Evolutionary conservation across 495 filamentous ascomycete species (phyloP).

Genomic region (Aspergillus bertholletiae): DNA sequence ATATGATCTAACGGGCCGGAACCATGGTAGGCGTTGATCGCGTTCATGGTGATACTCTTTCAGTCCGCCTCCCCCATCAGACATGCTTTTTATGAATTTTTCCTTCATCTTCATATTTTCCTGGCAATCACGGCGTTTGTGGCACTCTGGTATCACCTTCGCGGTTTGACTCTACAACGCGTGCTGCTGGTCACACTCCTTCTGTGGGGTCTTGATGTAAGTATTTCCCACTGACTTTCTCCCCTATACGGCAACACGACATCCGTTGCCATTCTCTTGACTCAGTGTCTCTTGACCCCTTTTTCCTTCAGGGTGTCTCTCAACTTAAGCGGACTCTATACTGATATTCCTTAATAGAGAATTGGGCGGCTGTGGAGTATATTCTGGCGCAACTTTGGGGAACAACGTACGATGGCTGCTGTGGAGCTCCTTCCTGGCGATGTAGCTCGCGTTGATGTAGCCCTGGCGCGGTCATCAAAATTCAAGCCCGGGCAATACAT

Average conservation of each 20-base stretch:
- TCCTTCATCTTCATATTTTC: conserved; percentile 52
- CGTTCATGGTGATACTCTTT: conserved; percentile 46
- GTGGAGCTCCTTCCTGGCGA: conserved; percentile 51
- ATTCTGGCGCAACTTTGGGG: conserved; percentile 58
- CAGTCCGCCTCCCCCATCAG: conserved; percentile 50
- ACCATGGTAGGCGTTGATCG: conserved; percentile 30
- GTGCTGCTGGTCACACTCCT: conserved; percentile 37
- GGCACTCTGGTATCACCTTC: conserved; percentile 53
- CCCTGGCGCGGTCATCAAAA: conserved; percentile 45
- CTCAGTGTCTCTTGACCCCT: no score
- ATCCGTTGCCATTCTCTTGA: no score
- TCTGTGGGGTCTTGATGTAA: conserved; percentile 39
- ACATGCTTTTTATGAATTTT: conserved; percentile 58
- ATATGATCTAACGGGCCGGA: neutral
- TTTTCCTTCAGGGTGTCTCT: no score
- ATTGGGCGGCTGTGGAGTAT: conserved; percentile 45
- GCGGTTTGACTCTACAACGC: conserved; percentile 37
- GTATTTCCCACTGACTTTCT: conserved; percentile 3
- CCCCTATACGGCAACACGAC: no score
- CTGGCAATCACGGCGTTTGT: conserved; percentile 45
- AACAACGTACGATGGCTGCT: conserved; percentile 39
- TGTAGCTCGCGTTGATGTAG: conserved; percentile 47
- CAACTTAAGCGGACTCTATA: neutral
- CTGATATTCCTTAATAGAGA: conserved; percentile 43
- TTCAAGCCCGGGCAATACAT: conserved; percentile 53